Conservation (phyloP, 2,329 filamentous ascomycete genomes). For the Penicillium hesseltinei region DNA sequence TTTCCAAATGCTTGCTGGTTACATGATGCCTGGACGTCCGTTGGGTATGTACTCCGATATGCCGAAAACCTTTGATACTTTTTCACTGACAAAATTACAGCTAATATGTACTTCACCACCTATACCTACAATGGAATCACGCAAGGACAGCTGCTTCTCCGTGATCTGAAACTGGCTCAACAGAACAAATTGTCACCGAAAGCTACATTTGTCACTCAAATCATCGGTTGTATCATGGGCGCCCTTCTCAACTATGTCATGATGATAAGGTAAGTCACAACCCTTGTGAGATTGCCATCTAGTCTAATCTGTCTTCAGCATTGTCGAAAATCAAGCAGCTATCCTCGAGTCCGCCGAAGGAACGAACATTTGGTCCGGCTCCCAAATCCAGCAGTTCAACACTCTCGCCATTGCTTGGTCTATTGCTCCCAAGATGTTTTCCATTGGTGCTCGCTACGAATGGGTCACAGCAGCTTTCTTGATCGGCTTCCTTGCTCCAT, state of each 20-base stretch:
- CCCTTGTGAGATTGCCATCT: background rate
- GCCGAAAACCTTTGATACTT: background rate
- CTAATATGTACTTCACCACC: background rate
- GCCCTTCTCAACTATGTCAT: background rate
- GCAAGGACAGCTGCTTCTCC: background rate
- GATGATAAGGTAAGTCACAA: background rate
- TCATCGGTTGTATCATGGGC: background rate
- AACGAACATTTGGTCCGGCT: background rate
- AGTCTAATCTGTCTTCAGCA: background rate
- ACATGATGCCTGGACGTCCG: background rate
- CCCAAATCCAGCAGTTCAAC: background rate
- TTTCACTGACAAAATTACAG: background rate
- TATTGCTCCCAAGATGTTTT: background rate
- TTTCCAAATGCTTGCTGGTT: background rate
- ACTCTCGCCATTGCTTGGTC: background rate
- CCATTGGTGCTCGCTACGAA: background rate
- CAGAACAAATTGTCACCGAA: background rate
- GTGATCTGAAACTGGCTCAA: background rate
- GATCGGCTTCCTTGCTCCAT: background rate
- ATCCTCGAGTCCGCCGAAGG: background rate
- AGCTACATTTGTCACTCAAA: background rate
- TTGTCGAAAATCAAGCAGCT: background rate
- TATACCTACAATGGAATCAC: background rate
- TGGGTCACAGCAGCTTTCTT: background rate
- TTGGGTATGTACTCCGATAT: background rate